Percentiles rank a stretch among this genome's conserved stretches.
These are phyloP conservation scores for Puccinia hordei DNA, from an alignment of 1,284 basidiomycete genomes.

Conservation along the genomic window DNA sequence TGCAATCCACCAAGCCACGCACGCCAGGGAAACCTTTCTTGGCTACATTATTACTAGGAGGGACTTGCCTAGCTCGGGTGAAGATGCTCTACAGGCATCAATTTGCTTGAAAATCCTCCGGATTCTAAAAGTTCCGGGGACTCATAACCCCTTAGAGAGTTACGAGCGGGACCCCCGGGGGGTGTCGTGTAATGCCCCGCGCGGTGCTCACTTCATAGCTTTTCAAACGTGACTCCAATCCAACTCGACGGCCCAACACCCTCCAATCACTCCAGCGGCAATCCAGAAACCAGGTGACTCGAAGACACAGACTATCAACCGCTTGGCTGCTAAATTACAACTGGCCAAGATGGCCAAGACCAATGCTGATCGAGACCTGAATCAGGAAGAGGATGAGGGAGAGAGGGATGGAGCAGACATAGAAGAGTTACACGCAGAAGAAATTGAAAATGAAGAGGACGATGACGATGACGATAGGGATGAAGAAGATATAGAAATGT, in stretches of 20 bases:
- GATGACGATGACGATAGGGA: constrained; percentile 46
- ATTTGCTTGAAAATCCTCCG: too few relatives aligned
- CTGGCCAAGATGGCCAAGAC: constrained; percentile 46
- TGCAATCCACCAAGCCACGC: too few relatives aligned
- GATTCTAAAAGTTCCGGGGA: too few relatives aligned
- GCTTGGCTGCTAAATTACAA: constrained; percentile 42
- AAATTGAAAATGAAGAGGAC: constrained; percentile 55
- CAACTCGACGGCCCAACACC: background rate
- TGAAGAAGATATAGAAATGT: background rate
- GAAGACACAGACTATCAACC: constrained; percentile 41
- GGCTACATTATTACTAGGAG: too few relatives aligned
- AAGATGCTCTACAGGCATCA: too few relatives aligned
- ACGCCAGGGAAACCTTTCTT: too few relatives aligned
- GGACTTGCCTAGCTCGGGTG: too few relatives aligned
- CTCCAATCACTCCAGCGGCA: background rate
- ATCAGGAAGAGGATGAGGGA: constrained; percentile 64
- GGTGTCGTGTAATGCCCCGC: too few relatives aligned
- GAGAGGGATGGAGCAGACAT: constrained; percentile 73
- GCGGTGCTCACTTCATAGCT: too few relatives aligned
- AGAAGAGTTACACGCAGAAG: constrained; percentile 65
- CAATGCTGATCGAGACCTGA: constrained; percentile 63
- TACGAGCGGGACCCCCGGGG: too few relatives aligned
- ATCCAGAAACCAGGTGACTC: constrained; percentile 40
- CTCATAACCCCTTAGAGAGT: too few relatives aligned
- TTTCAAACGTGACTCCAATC: constrained; percentile 6